Percentiles rank a stretch among this genome's conserved stretches.
These are phyloP conservation scores for Vachellia collinsii DNA, from an alignment of 306 rosid species.

Conservation along the genomic window DNA sequence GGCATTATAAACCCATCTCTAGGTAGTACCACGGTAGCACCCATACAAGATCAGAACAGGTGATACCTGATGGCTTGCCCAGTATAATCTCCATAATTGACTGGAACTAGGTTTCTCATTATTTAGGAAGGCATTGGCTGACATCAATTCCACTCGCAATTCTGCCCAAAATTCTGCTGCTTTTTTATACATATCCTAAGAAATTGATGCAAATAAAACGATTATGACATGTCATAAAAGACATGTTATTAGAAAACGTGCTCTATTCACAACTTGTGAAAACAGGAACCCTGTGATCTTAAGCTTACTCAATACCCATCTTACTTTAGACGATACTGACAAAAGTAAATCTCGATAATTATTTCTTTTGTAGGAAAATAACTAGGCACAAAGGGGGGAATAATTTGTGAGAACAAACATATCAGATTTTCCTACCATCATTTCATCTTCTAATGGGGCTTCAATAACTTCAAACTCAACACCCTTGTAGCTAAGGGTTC, in stretches of 20 bases:
- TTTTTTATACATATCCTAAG: slow-evolving; percentile 81
- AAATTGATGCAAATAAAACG: slow-evolving; percentile 22
- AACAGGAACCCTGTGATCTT: slow-evolving; percentile 23
- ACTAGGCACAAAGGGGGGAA: not conserved
- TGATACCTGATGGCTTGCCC: slow-evolving; percentile 99
- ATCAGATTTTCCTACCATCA: slow-evolving; percentile 73
- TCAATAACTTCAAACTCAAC: slow-evolving; percentile 90
- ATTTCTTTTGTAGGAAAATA: slow-evolving; percentile 7
- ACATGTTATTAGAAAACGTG: not conserved
- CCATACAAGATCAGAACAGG: not conserved
- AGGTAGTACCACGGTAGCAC: not conserved
- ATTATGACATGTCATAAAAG: slow-evolving; percentile 19
- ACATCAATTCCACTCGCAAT: slow-evolving; percentile 76
- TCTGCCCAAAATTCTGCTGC: slow-evolving; percentile 98
- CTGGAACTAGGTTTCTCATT: slow-evolving; percentile 79
- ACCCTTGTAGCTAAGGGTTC: slow-evolving; percentile 94
- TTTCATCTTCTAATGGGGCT: slow-evolving; percentile 85
- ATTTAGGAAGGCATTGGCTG: slow-evolving; percentile 69
- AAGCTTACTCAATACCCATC: slow-evolving; percentile 18
- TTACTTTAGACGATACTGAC: slow-evolving; percentile 28
- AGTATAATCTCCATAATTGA: slow-evolving; percentile 93
- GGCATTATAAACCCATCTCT: slow-evolving; percentile 4
- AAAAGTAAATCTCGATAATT: slow-evolving; percentile 21
- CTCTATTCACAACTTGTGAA: not conserved
- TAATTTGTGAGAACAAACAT: slow-evolving; percentile 12